Evolutionary conservation across 768 basidiomycete species (phyloP), one percentile per base, ranked within the genome.

Genomic region (Candolleomyces aberdarensis): DNA sequence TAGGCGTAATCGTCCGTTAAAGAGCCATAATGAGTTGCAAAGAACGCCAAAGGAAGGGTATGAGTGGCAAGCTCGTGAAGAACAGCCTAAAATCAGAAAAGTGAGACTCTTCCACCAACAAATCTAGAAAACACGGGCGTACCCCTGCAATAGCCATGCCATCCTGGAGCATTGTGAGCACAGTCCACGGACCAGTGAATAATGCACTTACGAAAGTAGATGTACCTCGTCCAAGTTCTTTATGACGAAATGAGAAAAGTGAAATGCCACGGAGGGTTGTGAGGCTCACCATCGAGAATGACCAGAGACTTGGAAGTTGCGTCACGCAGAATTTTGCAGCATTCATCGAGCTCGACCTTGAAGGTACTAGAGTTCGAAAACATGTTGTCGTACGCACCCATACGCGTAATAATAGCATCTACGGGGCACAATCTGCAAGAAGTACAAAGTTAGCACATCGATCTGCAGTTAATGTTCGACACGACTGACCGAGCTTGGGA

Each of bases 341-440:
- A 94, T 83, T 99, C 97, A 71, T 98, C 97, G 59, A 99, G 78
- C 71, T 99, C 97, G 20, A 99, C 97, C 72, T 98, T 97, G 84
- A 98, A 99, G 0, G 96, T 98, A 74, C 93, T 94, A 1, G 94
- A 85, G 66, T 93, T 88, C 2, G 91, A 88, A 73, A 95, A 96
- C 91, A 96, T 94, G 69, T 95, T 95, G 69, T 98, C 96, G 70
- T 98, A 97, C 3, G 97, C 97, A 10, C 97, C 97, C 97, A 98
- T 98, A 26, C 96, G 87, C 2, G 97, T 98, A 61, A 94, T 83
- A 64, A 99, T 97, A 13, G 88, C 79, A 70, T 99, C 96, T 2
- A 97, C 85, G 1, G 97, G 94, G 62, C 88, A 90, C 51, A 99
- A 70, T 40, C 94, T 94, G 48, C 20, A 51, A 10, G 39, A 9